Evolutionary conservation across 345 rosid genomes (phyloP).

Genomic region (Eucalyptus sp.): DNA sequence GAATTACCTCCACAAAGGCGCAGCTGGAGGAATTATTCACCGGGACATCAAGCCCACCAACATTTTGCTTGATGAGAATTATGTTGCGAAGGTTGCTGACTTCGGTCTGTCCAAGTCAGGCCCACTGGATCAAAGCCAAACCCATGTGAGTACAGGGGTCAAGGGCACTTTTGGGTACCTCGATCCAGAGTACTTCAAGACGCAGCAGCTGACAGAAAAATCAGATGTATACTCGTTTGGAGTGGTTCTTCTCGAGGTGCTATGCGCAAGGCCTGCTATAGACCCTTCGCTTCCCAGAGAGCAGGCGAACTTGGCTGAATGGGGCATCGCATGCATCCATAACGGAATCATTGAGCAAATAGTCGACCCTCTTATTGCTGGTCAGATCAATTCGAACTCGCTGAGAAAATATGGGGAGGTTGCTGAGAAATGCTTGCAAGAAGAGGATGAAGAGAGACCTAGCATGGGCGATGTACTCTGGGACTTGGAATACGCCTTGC

Average conservation of each 20-base stretch:
- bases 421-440: slow-evolving; percentile 51
- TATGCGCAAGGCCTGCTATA: slow-evolving; percentile 41
- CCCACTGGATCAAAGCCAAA: slow-evolving; percentile 2
- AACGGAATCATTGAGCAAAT: slow-evolving; percentile 27
- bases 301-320: slow-evolving; percentile 40
- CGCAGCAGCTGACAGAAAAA: slow-evolving; percentile 40
- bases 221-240: slow-evolving; percentile 54
- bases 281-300: slow-evolving; percentile 15
- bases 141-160: slow-evolving; percentile 23
- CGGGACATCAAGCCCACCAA: slow-evolving; percentile 58
- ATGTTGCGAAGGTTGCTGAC: slow-evolving; percentile 45
- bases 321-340: slow-evolving; percentile 16
- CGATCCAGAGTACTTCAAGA: slow-evolving; percentile 40
- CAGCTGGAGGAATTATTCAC: slow-evolving; percentile 32
- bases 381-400: slow-evolving; percentile 24
- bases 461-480: slow-evolving; percentile 49
- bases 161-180: slow-evolving; percentile 53
- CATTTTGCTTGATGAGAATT: slow-evolving; percentile 32
- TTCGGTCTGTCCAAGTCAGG: slow-evolving; percentile 45
- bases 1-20: slow-evolving; percentile 38
- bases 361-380: slow-evolving; percentile 20
- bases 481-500: slow-evolving; percentile 39
- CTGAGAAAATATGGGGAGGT: slow-evolving; percentile 33
- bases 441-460: slow-evolving; percentile 34
- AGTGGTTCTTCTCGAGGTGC: slow-evolving; percentile 42